Conservation (phyloP, 2,329 filamentous ascomycete species). For the Aspergillus flavus region DNA sequence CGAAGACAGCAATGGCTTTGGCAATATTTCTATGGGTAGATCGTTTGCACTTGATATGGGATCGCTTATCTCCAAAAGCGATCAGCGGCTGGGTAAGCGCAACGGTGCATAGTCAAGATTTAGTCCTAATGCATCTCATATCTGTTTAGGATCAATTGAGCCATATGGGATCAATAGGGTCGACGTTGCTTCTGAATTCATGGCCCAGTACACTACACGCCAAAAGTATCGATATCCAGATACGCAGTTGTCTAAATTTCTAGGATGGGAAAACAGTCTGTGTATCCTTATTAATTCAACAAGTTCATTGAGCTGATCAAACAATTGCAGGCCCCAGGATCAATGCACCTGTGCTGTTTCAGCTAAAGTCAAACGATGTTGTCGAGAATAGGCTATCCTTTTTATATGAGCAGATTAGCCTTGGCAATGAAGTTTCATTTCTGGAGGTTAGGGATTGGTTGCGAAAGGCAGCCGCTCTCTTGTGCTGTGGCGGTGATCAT, state of each 20-base stretch:
- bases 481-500: constrained; percentile 76
- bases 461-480: constrained; percentile 78
- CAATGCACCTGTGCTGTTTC: constrained; percentile 11
- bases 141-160: constrained; percentile 65
- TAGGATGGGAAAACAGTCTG: constrained; percentile 18
- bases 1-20: constrained; percentile 86
- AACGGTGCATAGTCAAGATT: neutral
- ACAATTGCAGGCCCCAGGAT: constrained; percentile 11
- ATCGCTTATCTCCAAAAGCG: constrained; percentile 78
- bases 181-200: constrained; percentile 92
- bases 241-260: constrained; percentile 47
- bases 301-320: constrained; percentile 11
- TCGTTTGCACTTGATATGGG: constrained; percentile 96
- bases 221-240: constrained; percentile 94
- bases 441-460: constrained; percentile 79
- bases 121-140: neutral
- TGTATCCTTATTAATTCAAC: constrained; percentile 2
- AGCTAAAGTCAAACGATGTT: constrained; percentile 42
- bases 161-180: constrained; percentile 71
- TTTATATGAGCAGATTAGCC: constrained; percentile 70
- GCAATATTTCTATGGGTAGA: constrained; percentile 86
- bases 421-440: constrained; percentile 70
- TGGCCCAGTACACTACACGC: constrained; percentile 94
- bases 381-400: constrained; percentile 66
- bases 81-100: constrained; percentile 70